Evolutionary conservation across 2,329 filamentous ascomycete genomes (phyloP).

Genomic region (Fusarium brachygibbosum): DNA sequence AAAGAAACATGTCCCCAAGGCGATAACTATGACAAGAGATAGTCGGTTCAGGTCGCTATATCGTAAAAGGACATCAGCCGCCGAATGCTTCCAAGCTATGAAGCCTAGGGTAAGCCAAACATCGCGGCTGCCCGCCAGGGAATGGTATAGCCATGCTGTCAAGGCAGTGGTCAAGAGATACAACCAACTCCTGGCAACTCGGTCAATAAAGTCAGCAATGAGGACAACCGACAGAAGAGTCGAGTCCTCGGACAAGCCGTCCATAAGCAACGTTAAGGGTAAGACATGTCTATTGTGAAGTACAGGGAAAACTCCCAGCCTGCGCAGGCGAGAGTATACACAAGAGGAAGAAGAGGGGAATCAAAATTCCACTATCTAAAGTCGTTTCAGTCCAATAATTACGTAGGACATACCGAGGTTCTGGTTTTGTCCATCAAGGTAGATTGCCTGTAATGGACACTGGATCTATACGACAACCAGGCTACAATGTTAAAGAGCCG

Average conservation of each 20-base stretch:
- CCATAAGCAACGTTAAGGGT: slow-evolving; percentile 42
- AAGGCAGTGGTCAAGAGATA: not conserved
- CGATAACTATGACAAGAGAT: slow-evolving; percentile 1
- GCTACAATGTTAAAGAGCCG: not conserved
- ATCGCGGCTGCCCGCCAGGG: slow-evolving; percentile 44
- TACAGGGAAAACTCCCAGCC: slow-evolving; percentile 6
- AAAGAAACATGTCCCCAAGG: not conserved
- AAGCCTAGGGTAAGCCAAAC: slow-evolving; percentile 45
- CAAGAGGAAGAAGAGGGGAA: slow-evolving; percentile 10
- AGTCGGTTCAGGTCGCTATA: slow-evolving; percentile 14
- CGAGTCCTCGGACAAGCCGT: slow-evolving; percentile 47
- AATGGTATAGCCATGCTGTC: slow-evolving; percentile 35
- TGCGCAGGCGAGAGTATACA: slow-evolving; percentile 5
- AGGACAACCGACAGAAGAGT: slow-evolving; percentile 41
- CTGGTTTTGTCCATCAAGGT: slow-evolving; percentile 52
- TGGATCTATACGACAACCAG: slow-evolving; percentile 8
- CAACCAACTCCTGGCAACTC: slow-evolving; percentile 7
- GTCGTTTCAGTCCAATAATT: slow-evolving; percentile 1
- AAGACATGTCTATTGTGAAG: slow-evolving; percentile 27
- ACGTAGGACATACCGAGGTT: not conserved
- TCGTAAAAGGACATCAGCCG: slow-evolving; percentile 6
- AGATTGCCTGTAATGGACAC: slow-evolving; percentile 13
- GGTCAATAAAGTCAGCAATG: slow-evolving; percentile 40
- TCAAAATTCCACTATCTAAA: not conserved
- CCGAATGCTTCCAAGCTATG: slow-evolving; percentile 36